Percentiles rank a stretch among this genome's conserved stretches.
Evolutionary conservation across 2,329 filamentous ascomycete genomes (phyloP).

Genomic region (Pyricularia sp.): DNA sequence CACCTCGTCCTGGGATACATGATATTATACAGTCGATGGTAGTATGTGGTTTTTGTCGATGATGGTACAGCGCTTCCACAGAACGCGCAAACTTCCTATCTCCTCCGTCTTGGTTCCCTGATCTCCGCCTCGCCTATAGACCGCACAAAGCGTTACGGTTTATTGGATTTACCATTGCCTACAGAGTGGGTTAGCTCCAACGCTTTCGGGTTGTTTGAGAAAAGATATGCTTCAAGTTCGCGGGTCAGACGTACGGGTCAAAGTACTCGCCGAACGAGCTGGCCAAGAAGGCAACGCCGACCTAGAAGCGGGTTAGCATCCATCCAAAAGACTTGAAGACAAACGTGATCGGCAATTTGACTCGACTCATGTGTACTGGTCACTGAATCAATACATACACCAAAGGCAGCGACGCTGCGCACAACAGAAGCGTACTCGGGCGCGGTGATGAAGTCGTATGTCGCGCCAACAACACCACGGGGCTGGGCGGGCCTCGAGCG

Average conservation of each 20-base stretch:
- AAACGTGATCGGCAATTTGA: background rate
- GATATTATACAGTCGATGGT: background rate
- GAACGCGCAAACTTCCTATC: background rate
- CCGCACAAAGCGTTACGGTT: background rate
- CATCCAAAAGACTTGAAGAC: slow-evolving; percentile 1
- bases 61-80: background rate
- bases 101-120: background rate
- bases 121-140: background rate
- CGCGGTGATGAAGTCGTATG: slow-evolving; percentile 49
- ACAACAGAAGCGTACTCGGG: slow-evolving; percentile 56
- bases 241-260: slow-evolving; percentile 26
- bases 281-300: slow-evolving; percentile 48
- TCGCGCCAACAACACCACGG: slow-evolving; percentile 40
- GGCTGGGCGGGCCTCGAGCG: slow-evolving; percentile 30
- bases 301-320: slow-evolving; percentile 23
- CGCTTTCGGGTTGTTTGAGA: background rate
- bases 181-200: background rate
- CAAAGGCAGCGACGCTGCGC: slow-evolving; percentile 50
- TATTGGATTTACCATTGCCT: background rate
- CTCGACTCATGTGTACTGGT: too few species aligned
- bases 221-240: background rate
- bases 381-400: slow-evolving; percentile 30
- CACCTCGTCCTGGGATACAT: background rate
- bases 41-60: background rate
- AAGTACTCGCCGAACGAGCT: slow-evolving; percentile 50